Evolutionary conservation across 257 asterid species (phyloP).

Genomic region (Solanum etuberosum): DNA sequence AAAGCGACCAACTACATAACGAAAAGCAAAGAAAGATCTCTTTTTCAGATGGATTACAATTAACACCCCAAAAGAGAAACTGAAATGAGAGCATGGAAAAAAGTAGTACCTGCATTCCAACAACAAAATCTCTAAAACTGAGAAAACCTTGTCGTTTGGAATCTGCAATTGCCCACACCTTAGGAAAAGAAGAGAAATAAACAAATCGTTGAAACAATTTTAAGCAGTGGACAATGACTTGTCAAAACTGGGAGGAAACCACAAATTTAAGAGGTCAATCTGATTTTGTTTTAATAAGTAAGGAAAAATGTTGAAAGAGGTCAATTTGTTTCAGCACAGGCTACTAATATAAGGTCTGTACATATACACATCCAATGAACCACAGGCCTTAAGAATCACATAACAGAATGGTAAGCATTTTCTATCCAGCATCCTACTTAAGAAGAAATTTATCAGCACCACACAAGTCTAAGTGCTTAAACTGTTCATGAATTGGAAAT

Average conservation of each 20-base stretch:
- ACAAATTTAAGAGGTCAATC: not conserved
- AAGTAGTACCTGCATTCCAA: constrained; percentile 74
- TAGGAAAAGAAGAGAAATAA: not conserved
- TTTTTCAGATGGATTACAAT: not conserved
- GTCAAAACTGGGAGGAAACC: not conserved
- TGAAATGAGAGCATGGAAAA: not conserved
- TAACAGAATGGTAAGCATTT: not conserved
- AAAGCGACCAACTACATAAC: constrained; percentile 55
- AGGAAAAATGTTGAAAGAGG: not conserved
- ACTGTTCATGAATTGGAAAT: not conserved
- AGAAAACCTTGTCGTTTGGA: constrained; percentile 90
- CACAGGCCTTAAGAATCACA: not conserved
- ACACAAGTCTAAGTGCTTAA: not conserved
- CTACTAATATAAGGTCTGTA: not conserved
- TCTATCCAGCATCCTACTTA: not conserved
- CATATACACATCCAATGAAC: not conserved
- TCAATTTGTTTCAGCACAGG: not conserved
- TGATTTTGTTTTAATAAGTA: not conserved
- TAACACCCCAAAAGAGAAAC: not conserved
- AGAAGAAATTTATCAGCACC: not conserved
- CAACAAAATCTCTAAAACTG: constrained; percentile 72
- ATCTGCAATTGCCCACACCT: constrained; percentile 99
- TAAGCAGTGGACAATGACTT: not conserved
- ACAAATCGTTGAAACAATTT: not conserved
- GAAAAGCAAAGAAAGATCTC: constrained; percentile 11